Conservation (phyloP, 257 asterid species). For the Solanum phureja region DNA sequence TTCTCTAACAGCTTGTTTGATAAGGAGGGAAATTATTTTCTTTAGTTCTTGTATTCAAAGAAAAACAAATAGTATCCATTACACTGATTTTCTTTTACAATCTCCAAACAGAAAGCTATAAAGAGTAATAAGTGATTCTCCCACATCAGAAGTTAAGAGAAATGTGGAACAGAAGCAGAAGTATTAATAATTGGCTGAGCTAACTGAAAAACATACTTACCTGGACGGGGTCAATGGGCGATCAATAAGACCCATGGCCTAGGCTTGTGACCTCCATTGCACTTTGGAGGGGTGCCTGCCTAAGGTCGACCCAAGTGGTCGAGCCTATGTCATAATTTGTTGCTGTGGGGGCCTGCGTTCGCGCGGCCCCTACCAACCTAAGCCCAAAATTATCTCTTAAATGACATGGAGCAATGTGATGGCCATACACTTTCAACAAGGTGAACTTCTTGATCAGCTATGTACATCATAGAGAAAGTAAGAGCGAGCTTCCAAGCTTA, state of each 20-base stretch:
- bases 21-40: too few relatives aligned
- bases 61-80: background rate
- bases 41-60: background rate
- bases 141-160: background rate
- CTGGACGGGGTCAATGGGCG: background rate
- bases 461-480: too few relatives aligned
- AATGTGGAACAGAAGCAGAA: background rate
- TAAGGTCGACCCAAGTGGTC: slow-evolving; percentile 15
- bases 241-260: slow-evolving; percentile 5
- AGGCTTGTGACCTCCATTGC: slow-evolving; percentile 23
- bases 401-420: too few relatives aligned
- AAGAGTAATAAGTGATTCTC: background rate
- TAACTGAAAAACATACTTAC: background rate
- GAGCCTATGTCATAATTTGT: slow-evolving; percentile 18
- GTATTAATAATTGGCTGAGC: background rate
- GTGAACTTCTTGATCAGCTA: too few relatives aligned
- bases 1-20: too few relatives aligned
- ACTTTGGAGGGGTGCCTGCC: slow-evolving; percentile 13
- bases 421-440: too few relatives aligned
- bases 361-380: slow-evolving; percentile 7
- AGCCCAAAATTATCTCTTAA: too few relatives aligned
- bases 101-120: background rate
- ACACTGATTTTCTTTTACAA: fast-evolving
- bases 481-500: too few relatives aligned
- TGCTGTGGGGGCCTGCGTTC: slow-evolving; percentile 11